Percentiles rank a stretch among this genome's conserved stretches.
phyloP scores from a whole-genome alignment of 2,329 filamentous ascomycete species.

The Grosmannia penicillata region DNA sequence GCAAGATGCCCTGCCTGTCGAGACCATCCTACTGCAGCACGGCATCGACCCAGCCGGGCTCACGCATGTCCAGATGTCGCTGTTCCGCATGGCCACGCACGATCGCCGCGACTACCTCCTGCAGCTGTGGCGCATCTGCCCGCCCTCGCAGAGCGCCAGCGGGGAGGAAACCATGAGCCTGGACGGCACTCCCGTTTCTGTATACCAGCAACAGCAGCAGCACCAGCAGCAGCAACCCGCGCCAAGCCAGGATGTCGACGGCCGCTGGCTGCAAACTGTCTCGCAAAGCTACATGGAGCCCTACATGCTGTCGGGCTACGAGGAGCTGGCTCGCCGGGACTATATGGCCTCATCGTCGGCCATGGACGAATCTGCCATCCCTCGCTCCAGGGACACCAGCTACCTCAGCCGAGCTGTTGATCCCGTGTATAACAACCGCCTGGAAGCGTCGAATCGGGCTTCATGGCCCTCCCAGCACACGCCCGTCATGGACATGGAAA shows the following conservation, averaged over 20 bases:
- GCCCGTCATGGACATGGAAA: slow-evolving; percentile 52
- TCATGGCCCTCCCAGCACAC: slow-evolving; percentile 32
- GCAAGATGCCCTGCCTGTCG: slow-evolving; percentile 33
- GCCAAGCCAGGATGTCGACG: slow-evolving; percentile 34
- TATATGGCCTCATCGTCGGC: slow-evolving; percentile 27
- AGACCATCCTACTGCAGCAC: slow-evolving; percentile 46
- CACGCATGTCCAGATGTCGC: slow-evolving; percentile 58
- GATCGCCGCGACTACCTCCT: slow-evolving; percentile 61
- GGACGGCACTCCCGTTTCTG: slow-evolving; percentile 31
- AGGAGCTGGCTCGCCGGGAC: slow-evolving; percentile 49
- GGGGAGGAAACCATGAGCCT: slow-evolving; percentile 20
- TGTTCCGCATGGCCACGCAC: slow-evolving; percentile 62
- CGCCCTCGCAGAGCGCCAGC: slow-evolving; percentile 40
- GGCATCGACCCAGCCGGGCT: slow-evolving; percentile 57
- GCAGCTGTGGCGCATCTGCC: slow-evolving; percentile 74
- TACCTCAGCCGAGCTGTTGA: slow-evolving; percentile 45
- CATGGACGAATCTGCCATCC: slow-evolving; percentile 1
- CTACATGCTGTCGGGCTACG: slow-evolving; percentile 75
- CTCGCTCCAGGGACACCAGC: slow-evolving; percentile 21
- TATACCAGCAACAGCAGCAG: background rate
- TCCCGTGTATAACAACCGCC: slow-evolving; percentile 45
- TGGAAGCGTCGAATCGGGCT: slow-evolving; percentile 10
- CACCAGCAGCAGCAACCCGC: slow-evolving; percentile 12
- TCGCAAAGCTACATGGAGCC: slow-evolving; percentile 47
- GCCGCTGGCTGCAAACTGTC: slow-evolving; percentile 30